Evolutionary conservation across 768 basidiomycete species (phyloP).

Genomic region (Podaxis pistillaris): DNA sequence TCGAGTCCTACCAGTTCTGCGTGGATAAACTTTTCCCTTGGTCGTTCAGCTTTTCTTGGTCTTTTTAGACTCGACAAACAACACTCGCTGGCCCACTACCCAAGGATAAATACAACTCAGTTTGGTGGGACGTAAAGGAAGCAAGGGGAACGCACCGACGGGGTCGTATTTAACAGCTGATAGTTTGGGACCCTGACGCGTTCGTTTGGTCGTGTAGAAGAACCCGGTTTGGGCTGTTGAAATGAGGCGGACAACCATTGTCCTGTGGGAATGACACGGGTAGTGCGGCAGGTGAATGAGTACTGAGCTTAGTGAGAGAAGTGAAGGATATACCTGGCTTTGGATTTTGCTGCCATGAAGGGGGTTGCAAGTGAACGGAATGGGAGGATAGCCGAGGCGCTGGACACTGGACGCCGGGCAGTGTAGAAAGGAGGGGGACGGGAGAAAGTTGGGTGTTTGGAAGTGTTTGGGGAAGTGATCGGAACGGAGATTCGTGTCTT

Average conservation of each 20-base stretch:
- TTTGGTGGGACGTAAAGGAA: neutral
- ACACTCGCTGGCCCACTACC: slow-evolving; percentile 65
- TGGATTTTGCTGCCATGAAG: slow-evolving; percentile 61
- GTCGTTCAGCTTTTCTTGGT: slow-evolving; percentile 48
- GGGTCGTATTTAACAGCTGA: slow-evolving; percentile 94
- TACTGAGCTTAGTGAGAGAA: neutral
- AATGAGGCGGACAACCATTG: slow-evolving; percentile 81
- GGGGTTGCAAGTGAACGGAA: neutral
- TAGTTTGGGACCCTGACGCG: slow-evolving; percentile 72
- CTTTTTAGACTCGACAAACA: slow-evolving; percentile 81
- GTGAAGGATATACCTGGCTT: slow-evolving; percentile 47
- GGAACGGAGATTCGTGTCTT: neutral
- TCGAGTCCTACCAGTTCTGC: neutral
- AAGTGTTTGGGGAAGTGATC: slow-evolving; percentile 1
- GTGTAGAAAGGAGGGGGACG: neutral
- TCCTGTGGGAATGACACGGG: slow-evolving; percentile 42
- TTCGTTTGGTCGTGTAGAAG: slow-evolving; percentile 83
- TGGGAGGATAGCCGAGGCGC: neutral
- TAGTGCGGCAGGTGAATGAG: neutral
- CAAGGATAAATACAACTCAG: neutral
- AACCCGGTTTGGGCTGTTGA: slow-evolving; percentile 91
- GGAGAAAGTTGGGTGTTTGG: neutral
- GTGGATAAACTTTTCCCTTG: neutral
- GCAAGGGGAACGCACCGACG: slow-evolving; percentile 49
- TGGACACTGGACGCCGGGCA: neutral